Base-by-base conservation (phyloP, 2,329 filamentous ascomycete genomes). In the Chalara sp. region DNA sequence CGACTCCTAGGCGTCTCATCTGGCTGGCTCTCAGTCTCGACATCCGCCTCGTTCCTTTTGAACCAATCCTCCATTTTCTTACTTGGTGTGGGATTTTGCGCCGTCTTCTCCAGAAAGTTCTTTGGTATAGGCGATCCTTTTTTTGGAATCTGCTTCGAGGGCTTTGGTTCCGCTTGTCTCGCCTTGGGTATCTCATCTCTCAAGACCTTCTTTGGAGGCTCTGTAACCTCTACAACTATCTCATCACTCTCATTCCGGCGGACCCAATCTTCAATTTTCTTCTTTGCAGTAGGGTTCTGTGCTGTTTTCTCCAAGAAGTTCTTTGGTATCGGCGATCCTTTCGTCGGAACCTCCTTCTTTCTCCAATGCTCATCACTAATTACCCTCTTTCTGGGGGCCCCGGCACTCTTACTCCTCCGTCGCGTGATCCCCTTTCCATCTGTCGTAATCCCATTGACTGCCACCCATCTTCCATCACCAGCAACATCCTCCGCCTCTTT, bases 291-390 rank as follows among this genome's bases (percentile, higher is more conserved):
- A 3, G 80, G 79, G 57, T 81, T 82, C 33, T 71, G 69, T 21
- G 21, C 21, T 6, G 73, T 76, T 28, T 70, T 71, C 51, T 75
- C 70, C 11, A 81, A 63, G 55, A 84, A 84, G 54, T 81, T 73
- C 58, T 79, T 81, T 0, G 80, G 79, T n/a, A 83, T 65, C 58
- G 10, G 62, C 57, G 8, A 63, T 10, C 65, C 64, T 53, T 67
- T 71, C 53, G 69, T 72, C 1, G 73, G 66, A 6, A 75, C 68
- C 7, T 40, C 32, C 44, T 61, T 60, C 30, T 54, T 58, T 69
- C 81, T 81, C 87, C 92, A 97, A 70, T 96, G 88, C 49, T 87
- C 86, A 70, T 97, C 92, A 66, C 91, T 96, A 54, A 96, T 82
- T 49, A 97, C 89, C 56, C 91, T 82, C 75, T 95, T 96, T 70